Evolutionary conservation across 2,329 filamentous ascomycete genomes (phyloP).

Genomic region (Fonsecaea multimorphosa): DNA sequence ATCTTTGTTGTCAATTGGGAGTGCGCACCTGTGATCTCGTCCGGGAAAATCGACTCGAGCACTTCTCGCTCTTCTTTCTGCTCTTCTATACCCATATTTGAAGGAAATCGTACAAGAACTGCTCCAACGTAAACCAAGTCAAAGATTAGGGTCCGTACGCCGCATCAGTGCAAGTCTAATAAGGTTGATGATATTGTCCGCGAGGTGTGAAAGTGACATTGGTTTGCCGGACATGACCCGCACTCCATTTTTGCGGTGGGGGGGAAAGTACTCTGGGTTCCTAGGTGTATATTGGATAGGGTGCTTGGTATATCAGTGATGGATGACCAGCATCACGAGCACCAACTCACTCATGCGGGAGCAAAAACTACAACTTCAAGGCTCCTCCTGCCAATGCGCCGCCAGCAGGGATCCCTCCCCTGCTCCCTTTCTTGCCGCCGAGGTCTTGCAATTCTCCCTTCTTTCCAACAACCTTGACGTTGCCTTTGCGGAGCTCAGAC

Average conservation of each 20-base stretch:
- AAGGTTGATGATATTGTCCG: not conserved
- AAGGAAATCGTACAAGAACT: not conserved
- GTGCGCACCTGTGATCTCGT: slow-evolving; percentile 84
- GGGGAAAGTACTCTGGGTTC: no score
- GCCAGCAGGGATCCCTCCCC: not conserved
- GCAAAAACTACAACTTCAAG: slow-evolving; percentile 21
- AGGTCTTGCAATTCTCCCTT: slow-evolving; percentile 85
- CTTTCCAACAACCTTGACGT: slow-evolving; percentile 89
- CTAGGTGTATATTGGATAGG: not conserved
- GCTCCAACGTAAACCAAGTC: not conserved
- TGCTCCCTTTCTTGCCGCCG: slow-evolving; percentile 74
- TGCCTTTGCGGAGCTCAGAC: slow-evolving; percentile 77
- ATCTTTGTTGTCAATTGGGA: not conserved
- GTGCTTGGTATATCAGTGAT: not conserved
- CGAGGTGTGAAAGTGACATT: not conserved
- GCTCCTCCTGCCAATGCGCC: slow-evolving; percentile 12
- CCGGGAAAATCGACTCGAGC: slow-evolving; percentile 96
- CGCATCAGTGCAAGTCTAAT: not conserved
- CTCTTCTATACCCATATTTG: slow-evolving; percentile 70
- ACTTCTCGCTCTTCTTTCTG: slow-evolving; percentile 96
- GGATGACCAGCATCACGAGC: not conserved
- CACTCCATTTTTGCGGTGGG: not conserved
- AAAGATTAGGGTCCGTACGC: not conserved
- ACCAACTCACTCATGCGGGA: not conserved
- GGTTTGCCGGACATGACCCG: slow-evolving; percentile 16